Conservation (phyloP, 148 eudicot genomes). For the Arbutus unedo region DNA sequence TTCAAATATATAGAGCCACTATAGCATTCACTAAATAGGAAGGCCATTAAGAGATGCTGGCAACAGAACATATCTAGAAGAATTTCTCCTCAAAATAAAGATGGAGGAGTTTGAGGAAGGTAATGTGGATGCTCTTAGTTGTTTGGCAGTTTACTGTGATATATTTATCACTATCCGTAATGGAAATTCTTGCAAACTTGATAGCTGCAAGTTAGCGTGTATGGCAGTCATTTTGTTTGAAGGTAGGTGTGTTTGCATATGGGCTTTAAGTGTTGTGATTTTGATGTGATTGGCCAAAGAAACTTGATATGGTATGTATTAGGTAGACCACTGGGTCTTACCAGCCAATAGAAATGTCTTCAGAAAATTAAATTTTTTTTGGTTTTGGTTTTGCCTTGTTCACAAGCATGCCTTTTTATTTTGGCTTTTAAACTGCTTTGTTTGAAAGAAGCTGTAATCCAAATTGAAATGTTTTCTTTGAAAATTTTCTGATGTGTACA, state of each 20-base stretch:
- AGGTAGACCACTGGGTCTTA: not conserved
- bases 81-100: too few relatives aligned
- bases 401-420: not conserved
- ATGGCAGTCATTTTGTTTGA: not conserved
- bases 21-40: too few relatives aligned
- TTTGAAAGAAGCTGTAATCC: not conserved
- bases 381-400: not conserved
- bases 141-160: not conserved
- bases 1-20: too few relatives aligned
- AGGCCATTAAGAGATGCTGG: too few relatives aligned
- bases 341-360: not conserved
- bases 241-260: not conserved
- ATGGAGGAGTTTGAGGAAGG: too few relatives aligned
- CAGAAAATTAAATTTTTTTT: not conserved
- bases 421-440: not conserved
- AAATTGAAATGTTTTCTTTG: not conserved
- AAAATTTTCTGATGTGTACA: not conserved
- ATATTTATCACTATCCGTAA: not conserved
- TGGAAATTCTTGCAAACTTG: not conserved
- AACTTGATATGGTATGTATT: not conserved
- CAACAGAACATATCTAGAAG: too few relatives aligned
- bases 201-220: not conserved
- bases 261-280: not conserved
- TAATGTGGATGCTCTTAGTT: not conserved
- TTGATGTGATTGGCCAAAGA: not conserved